Percentiles rank a stretch among this genome's conserved stretches.
Evolutionary conservation across 495 filamentous ascomycete genomes (phyloP).

Genomic region (Podospora anserina): DNA sequence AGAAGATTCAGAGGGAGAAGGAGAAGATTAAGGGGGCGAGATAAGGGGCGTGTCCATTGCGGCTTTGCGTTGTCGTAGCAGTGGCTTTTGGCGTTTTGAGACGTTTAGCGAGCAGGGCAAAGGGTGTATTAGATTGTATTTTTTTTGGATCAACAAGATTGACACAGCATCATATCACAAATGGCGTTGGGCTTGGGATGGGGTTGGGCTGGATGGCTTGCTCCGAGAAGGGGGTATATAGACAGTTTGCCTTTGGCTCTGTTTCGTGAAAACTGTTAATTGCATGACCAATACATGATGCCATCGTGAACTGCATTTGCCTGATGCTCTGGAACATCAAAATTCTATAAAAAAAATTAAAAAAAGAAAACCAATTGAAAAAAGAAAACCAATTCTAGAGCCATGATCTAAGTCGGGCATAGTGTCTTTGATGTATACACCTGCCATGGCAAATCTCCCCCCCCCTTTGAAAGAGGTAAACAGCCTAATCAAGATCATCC

Average conservation of each 20-base stretch:
- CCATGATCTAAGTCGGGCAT: too few species aligned
- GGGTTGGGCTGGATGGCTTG: background rate
- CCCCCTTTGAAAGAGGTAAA: too few species aligned
- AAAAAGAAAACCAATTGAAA: too few species aligned
- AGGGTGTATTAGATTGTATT: background rate
- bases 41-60: background rate
- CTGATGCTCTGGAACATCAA: too few species aligned
- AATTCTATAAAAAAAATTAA: too few species aligned
- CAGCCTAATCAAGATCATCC: too few species aligned
- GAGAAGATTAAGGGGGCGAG: constrained; percentile 21
- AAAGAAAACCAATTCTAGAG: too few species aligned
- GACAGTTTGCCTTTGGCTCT: background rate
- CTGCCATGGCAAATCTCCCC: too few species aligned
- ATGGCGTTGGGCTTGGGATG: background rate
- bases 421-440: too few species aligned
- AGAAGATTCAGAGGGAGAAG: constrained; percentile 76
- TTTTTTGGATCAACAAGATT: background rate
- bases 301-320: too few species aligned
- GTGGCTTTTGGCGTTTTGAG: background rate
- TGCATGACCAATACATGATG: background rate
- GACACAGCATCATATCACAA: background rate
- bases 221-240: background rate
- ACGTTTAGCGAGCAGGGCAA: background rate
- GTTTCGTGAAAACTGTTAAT: background rate
- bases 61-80: background rate